Conservation (phyloP, 306 rosid genomes). For the Acacia crassicarpa region DNA sequence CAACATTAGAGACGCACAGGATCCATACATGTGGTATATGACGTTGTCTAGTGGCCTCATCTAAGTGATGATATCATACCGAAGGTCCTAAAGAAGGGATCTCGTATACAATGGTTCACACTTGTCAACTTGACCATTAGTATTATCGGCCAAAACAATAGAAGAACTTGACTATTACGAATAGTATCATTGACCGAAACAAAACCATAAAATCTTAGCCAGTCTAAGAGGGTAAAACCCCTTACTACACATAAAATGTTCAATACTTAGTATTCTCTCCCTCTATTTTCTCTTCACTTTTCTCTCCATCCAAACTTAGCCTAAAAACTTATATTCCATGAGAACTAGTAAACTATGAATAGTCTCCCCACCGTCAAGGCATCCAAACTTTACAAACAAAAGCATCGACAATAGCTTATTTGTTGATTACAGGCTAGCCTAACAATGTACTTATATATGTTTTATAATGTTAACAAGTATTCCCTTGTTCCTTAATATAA, state of each 20-base stretch:
- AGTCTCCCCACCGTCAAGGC: too few relatives aligned
- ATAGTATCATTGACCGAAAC: too few relatives aligned
- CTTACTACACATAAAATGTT: too few relatives aligned
- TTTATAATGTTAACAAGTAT: neutral
- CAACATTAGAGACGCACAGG: constrained; percentile 58
- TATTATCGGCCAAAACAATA: neutral
- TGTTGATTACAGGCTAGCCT: neutral
- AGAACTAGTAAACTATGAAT: neutral
- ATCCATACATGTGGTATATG: constrained; percentile 84
- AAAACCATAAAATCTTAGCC: too few relatives aligned
- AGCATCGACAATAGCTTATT: too few relatives aligned
- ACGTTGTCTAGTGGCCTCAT: constrained; percentile 85
- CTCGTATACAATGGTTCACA: constrained; percentile 69
- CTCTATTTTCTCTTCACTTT: too few relatives aligned
- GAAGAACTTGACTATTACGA: neutral
- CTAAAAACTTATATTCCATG: neutral
- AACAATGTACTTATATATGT: neutral
- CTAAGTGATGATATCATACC: constrained; percentile 65
- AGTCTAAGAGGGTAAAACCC: too few relatives aligned
- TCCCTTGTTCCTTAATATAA: too few relatives aligned
- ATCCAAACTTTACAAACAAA: too few relatives aligned
- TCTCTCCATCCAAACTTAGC: too few relatives aligned
- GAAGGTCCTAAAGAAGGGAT: constrained; percentile 69
- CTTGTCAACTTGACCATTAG: constrained; percentile 43
- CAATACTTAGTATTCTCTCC: too few relatives aligned